phyloP scores from a whole-genome alignment of 1,139 yeast species.

The Taiozyma sp. region DNA sequence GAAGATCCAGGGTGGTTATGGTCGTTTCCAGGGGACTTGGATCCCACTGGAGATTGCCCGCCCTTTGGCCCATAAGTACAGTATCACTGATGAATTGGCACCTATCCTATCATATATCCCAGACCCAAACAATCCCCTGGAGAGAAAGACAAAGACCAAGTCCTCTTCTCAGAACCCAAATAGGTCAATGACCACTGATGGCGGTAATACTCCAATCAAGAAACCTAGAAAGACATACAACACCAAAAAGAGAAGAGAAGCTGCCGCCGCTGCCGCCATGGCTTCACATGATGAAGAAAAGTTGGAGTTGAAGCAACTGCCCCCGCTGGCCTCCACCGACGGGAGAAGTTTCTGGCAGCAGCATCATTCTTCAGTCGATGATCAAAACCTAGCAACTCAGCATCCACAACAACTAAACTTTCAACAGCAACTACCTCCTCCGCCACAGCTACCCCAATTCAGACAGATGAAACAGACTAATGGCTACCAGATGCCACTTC shows the following conservation, averaged over 20 bases:
- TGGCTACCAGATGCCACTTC: not conserved
- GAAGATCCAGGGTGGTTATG: constrained; percentile 96
- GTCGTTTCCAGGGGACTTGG: constrained; percentile 98
- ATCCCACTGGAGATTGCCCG: constrained; percentile 59
- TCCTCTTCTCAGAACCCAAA: constrained; percentile 4
- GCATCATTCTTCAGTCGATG: not conserved
- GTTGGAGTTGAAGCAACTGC: not conserved
- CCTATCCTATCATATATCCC: constrained; percentile 47
- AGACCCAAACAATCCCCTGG: constrained; percentile 43
- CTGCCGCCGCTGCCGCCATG: constrained; percentile 19
- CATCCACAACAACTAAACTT: not conserved
- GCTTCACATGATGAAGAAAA: constrained; percentile 6
- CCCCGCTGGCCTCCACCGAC: not conserved
- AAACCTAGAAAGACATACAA: constrained; percentile 20
- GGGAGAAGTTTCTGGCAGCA: constrained; percentile 2
- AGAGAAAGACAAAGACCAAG: constrained; percentile 38
- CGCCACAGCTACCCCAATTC: constrained; percentile 22
- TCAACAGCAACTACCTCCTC: constrained; percentile 2
- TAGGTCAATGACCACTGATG: constrained; percentile 5
- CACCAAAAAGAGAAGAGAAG: constrained; percentile 23
- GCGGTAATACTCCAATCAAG: constrained; percentile 27
- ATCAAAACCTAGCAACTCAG: not conserved
- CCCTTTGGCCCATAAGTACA: constrained; percentile 46
- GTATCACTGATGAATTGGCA: constrained; percentile 48
- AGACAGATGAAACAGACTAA: constrained; percentile 12